Percentiles rank a stretch among this genome's conserved stretches.
phyloP scores from a whole-genome alignment of 2,329 filamentous ascomycete species.

The Chaetothyriales sp. region DNA sequence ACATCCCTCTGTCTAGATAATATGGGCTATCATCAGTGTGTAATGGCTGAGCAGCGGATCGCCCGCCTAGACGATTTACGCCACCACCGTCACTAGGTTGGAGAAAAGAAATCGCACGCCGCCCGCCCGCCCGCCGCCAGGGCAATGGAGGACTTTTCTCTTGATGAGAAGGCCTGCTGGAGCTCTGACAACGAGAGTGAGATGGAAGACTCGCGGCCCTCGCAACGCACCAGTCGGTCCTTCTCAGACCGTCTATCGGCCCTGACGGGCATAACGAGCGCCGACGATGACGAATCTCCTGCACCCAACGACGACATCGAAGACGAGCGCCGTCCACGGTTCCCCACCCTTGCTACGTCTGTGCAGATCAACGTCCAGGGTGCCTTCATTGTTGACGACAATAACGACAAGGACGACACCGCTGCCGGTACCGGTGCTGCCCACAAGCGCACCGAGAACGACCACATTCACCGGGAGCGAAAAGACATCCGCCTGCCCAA shows the following conservation, averaged over 20 bases:
- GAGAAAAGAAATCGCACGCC: neutral
- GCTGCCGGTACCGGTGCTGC: neutral
- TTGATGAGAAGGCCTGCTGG: neutral
- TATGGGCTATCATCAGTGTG: neutral
- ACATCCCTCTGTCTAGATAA: neutral
- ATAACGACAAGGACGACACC: slow-evolving; percentile 36
- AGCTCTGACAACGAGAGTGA: neutral
- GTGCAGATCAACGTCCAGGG: slow-evolving; percentile 94
- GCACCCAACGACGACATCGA: slow-evolving; percentile 7
- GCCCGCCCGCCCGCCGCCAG: too few species aligned
- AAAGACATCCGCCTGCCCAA: slow-evolving; percentile 93
- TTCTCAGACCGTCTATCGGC: neutral
- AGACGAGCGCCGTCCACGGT: slow-evolving; percentile 19
- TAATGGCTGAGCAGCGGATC: neutral
- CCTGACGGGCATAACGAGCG: neutral
- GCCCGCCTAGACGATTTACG: neutral
- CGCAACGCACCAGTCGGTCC: neutral
- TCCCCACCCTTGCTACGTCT: slow-evolving; percentile 46
- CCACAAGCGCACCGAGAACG: slow-evolving; percentile 11
- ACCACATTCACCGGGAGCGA: slow-evolving; percentile 54
- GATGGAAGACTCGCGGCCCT: neutral
- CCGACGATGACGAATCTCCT: slow-evolving; percentile 5
- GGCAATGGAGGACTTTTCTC: neutral
- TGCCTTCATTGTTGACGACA: slow-evolving; percentile 87
- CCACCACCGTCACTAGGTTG: neutral